A percentile compares a stretch with the other conserved stretches of the same genome.
Conservation (phyloP, 2,329 filamentous ascomycete species). For the Scedosporium aurantiacum region DNA sequence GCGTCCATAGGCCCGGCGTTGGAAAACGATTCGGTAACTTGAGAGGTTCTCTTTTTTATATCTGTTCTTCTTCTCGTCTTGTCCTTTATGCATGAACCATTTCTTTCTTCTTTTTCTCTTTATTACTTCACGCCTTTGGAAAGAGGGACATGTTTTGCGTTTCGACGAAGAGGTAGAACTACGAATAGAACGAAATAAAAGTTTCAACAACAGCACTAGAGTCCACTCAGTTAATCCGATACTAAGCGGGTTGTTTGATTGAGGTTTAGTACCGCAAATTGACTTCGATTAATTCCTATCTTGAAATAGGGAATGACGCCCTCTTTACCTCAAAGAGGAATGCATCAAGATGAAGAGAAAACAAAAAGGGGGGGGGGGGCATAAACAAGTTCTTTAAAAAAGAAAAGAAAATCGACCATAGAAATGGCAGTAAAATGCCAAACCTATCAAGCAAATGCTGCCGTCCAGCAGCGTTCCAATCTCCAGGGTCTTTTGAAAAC, state of each 20-base stretch:
- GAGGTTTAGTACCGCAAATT: neutral
- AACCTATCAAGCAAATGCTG: no score
- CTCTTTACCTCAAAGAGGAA: no score
- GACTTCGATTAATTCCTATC: neutral
- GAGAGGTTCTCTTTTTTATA: slow-evolving; percentile 3
- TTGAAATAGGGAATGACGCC: no score
- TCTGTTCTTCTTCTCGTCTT: neutral
- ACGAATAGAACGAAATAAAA: slow-evolving; percentile 2
- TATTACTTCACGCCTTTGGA: slow-evolving; percentile 6
- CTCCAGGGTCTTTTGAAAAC: neutral
- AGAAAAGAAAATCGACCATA: no score
- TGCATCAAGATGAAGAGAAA: no score
- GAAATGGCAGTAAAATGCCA: no score
- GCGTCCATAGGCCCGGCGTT: slow-evolving; percentile 16
- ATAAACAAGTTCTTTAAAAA: no score
- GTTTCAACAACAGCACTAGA: neutral
- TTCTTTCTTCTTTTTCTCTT: slow-evolving; percentile 20
- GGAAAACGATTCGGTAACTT: slow-evolving; percentile 14
- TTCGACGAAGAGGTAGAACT: slow-evolving; percentile 8
- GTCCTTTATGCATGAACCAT: slow-evolving; percentile 23
- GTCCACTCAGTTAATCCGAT: neutral
- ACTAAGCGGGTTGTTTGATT: neutral
- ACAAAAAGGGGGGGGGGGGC: no score
- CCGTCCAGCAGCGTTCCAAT: neutral
- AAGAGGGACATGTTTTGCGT: neutral